Percentiles rank a stretch among this genome's conserved stretches.
These are phyloP conservation scores for Achlya hypogyna DNA, from an alignment of 352 stramenopile species.

Conservation along the genomic window DNA sequence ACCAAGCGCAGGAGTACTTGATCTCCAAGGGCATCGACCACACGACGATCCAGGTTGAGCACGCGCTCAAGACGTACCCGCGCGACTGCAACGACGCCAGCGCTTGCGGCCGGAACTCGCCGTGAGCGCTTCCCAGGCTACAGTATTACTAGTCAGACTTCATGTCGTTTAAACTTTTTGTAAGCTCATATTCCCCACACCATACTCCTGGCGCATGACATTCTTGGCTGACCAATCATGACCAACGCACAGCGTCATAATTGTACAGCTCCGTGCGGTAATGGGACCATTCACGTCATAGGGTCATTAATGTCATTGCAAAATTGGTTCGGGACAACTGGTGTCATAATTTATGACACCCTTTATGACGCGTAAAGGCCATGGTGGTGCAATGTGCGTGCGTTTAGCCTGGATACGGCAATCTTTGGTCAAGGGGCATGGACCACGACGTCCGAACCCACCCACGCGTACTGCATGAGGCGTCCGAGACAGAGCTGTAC, in stretches of 20 bases:
- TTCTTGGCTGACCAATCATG: no score
- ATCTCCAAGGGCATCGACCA: slow-evolving; percentile 74
- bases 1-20: slow-evolving; percentile 59
- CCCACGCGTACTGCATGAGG: not conserved
- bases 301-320: no score
- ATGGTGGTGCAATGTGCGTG: no score
- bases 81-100: slow-evolving; percentile 55
- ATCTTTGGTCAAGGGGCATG: not conserved
- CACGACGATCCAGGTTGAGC: slow-evolving; percentile 85
- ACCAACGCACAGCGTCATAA: no score
- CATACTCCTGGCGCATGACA: no score
- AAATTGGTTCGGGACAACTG: no score
- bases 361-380: no score
- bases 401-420: not conserved
- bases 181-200: no score
- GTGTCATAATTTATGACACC: no score
- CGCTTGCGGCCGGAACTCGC: slow-evolving; percentile 71
- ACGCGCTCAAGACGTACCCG: slow-evolving; percentile 47
- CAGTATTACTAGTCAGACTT: not conserved
- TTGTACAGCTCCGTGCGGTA: no score
- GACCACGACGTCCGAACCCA: not conserved
- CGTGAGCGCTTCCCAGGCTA: slow-evolving; percentile 11
- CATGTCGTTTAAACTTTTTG: not conserved
- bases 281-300: no score
- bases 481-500: slow-evolving; percentile 18